Evolutionary conservation across 768 basidiomycete genomes (phyloP), one percentile per base, ranked within the genome.

Genomic region (Leccinum disarticulatum): DNA sequence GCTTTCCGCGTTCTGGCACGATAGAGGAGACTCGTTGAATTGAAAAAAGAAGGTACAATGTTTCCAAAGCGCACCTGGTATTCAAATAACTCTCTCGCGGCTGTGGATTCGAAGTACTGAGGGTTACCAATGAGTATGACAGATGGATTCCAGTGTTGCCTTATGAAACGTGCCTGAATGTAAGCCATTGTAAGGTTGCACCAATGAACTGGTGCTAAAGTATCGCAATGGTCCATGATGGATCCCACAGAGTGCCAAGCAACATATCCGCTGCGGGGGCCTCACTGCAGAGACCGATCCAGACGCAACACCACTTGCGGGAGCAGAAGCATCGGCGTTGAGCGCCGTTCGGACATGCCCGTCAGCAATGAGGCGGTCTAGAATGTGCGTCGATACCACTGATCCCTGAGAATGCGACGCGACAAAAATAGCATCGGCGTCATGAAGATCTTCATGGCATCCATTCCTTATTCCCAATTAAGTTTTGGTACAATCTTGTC

Each of bases 401-500:
- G 87, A 91, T 13, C 96, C 96, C 75, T 98, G 96, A 0, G 93
- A 95, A 72, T 99, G 97, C 1, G 95, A 90, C 0, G 93, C 91
- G 43, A 98, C 80, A 68, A 99, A 86, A 62, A 99, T 86, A 31
- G 86, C 94, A 71, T 98, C 95, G 2, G 95, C 95, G 30, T 77
- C 75, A 66, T 87, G 88, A 35, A 93, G 74, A 67, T 88, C 91
- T 7, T 81, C 77, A n/a, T n/a, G n/a, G n/a, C 74, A 91, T 83
- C 90, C 94, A 96, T 57, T 84, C 83, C 31, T 80, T 69, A 65
- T 88, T 87, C 5, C 75, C 74, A 49, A 81, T 75, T 60, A 95
- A 73, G 61, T 80, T 84, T 36, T 78, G 69, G 73, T 92, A 91
- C 22, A 93, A 72, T 62, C 90, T 91, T n/a, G 63, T 59, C 51